Base-by-base conservation (phyloP, 371 early-diverging fungal species). In the Blyttiomyces sp. region DNA sequence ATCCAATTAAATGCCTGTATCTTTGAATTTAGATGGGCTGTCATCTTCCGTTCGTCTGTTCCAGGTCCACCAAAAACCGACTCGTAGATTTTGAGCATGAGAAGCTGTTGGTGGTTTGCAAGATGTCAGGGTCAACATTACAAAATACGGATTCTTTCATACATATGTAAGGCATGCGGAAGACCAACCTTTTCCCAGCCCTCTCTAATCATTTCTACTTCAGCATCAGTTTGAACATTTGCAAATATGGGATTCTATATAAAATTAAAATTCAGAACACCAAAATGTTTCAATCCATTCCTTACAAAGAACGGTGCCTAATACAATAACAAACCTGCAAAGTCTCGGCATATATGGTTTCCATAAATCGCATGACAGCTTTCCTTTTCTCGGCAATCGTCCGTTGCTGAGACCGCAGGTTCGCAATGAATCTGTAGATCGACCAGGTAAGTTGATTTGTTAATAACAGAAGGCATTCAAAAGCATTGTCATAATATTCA, bases 121-220 rank as follows among this genome's bases (percentile, higher is more conserved):
- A n/a, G n/a, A 39, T 39, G 39, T 13, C n/a, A n/a, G 11, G 39
- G 39, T 39, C 17, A 26, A 30, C n/a, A 43, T 32, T 32, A 24
- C 11, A 21, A 23, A 13, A n/a, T 51, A n/a, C 31, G 24, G 24
- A 19, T 21, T n/a, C 53, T 17, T 7, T 34, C 16, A 57, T 21
- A 5, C 24, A 9, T 9, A 46, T 9, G 17, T 23, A 9, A 19
- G 7, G 13, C 19, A 24, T 21, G 28, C n/a, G 16, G 4, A 5
- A 27, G 27, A 36, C 44, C 19, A 32, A 73, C 76, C 73, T 79
- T 79, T 49, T 79, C 79, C 79, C 79, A 79, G n/a, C 76, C 79
- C 45, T 79, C 79, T 5, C 64, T 60, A 32, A 77, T 67, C 46
- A 59, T 61, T 50, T 72, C 74, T 19, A 68, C 49, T 35, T 73